Evolutionary conservation across 345 rosid genomes (phyloP), one percentile per base, ranked within the genome.

Genomic region (Boechera stricta): DNA sequence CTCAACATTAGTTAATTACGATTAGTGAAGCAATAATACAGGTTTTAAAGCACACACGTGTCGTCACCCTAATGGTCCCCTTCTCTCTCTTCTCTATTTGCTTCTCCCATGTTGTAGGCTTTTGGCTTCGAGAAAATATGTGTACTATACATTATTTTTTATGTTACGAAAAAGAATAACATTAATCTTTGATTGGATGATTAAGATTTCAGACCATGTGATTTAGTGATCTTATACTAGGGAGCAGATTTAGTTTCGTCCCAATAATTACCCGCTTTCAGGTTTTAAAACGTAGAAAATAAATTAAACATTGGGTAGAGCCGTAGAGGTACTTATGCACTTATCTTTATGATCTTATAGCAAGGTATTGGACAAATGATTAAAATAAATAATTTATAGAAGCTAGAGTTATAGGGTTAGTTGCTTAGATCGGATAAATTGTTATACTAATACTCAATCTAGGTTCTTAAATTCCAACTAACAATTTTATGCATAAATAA

Each of bases 61-160:
- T 72, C 73, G 59, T 72, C 73, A 72, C 32, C 38, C 26, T 72
- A 51, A 38, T 78, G 81, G 77, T 73, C 77, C 65, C 69, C 18
- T 58, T 26, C n/a, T 39, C 64, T 42, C 26, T 45, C 71, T 33
- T 44, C 48, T 76, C 38, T 42, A 7, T 33, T 70, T 63, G 54
- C 61, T 64, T 78, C 77, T 78, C 78, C 81, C 78, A 67, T 73
- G 64, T 78, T 73, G 38, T 73, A 78, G 77, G 81, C 74, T 73
- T 66, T 67, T 39, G 77, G 77, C 74, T 53, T 66, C 57, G 51
- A 11, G 63, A 72, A 71, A 59, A 6, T 57, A 58, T 59, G 28
- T 66, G 81, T 78, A 78, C 77, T 51, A 78, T 32, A 66, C 63
- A 71, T 29, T 49, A 31, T 51, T 58, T 21, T 57, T 58, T n/a